Conservation (phyloP, 345 rosid genomes). For the Luvunga scandens region DNA sequence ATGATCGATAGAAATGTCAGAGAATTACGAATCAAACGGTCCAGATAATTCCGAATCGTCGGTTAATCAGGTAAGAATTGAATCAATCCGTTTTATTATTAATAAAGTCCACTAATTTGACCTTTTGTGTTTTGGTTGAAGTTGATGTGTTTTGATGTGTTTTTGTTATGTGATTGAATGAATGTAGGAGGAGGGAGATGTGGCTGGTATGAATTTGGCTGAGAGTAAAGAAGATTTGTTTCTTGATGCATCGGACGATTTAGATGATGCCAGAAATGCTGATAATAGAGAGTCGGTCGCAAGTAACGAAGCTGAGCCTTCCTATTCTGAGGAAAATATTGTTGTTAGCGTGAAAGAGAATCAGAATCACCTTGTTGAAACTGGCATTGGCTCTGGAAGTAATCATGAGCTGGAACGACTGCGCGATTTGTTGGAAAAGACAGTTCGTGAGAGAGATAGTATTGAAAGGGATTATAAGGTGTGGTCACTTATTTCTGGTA, state of each 20-base stretch:
- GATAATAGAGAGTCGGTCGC: constrained; percentile 39
- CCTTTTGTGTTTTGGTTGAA: not conserved
- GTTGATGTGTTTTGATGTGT: not conserved
- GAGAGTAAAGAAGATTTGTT: constrained; percentile 89
- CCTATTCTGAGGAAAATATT: constrained; percentile 7
- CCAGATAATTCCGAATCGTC: not conserved
- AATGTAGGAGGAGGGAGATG: constrained; percentile 20
- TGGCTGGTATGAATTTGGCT: constrained; percentile 26
- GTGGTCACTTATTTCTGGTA: not conserved
- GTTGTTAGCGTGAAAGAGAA: not conserved
- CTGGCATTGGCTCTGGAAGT: constrained; percentile 19
- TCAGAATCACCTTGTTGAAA: constrained; percentile 3
- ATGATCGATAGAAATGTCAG: constrained; percentile 13
- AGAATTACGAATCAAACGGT: constrained; percentile 10
- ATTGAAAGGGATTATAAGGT: constrained; percentile 39
- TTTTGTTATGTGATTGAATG: not conserved
- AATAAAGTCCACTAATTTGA: not conserved
- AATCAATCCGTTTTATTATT: not conserved
- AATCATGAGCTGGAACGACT: constrained; percentile 27
- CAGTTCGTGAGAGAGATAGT: constrained; percentile 35
- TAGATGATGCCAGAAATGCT: constrained; percentile 32
- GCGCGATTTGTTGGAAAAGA: constrained; percentile 27
- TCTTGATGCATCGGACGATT: constrained; percentile 80
- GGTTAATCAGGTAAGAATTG: constrained; percentile 5
- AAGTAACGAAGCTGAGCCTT: constrained; percentile 14